A percentile compares a stretch with the other conserved stretches of the same genome.
These are phyloP conservation scores for Fusarium goolgardi DNA, from an alignment of 2,329 filamentous ascomycete species.

Conservation along the genomic window DNA sequence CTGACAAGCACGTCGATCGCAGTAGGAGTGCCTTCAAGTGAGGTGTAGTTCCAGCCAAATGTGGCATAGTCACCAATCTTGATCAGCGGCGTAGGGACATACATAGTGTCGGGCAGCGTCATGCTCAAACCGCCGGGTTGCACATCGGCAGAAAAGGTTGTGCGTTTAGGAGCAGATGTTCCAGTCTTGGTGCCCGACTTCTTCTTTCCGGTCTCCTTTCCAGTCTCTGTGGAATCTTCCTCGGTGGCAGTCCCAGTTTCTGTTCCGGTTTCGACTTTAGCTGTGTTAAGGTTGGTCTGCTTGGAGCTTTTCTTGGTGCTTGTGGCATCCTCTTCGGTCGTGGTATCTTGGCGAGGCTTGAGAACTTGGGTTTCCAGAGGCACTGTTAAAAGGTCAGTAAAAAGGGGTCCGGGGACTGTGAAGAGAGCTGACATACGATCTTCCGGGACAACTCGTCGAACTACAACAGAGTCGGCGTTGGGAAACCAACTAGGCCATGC, in stretches of 20 bases:
- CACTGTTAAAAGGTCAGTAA: slow-evolving; percentile 27
- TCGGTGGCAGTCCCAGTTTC: slow-evolving; percentile 30
- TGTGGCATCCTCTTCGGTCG: slow-evolving; percentile 29
- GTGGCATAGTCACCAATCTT: slow-evolving; percentile 71
- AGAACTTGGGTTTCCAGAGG: slow-evolving; percentile 33
- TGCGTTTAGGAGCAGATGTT: slow-evolving; percentile 49
- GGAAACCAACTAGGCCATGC: slow-evolving; percentile 69
- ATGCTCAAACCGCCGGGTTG: slow-evolving; percentile 65
- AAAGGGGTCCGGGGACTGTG: neutral
- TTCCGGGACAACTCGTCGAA: slow-evolving; percentile 20
- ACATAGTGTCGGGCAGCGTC: slow-evolving; percentile 61
- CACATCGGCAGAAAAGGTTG: slow-evolving; percentile 58
- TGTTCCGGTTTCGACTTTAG: slow-evolving; percentile 38
- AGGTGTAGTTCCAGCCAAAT: slow-evolving; percentile 75
- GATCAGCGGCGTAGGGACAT: slow-evolving; percentile 63
- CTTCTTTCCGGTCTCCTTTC: slow-evolving; percentile 40
- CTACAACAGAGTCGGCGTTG: slow-evolving; percentile 63
- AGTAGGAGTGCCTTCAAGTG: slow-evolving; percentile 66
- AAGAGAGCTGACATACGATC: slow-evolving; percentile 17
- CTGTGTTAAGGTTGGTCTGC: slow-evolving; percentile 58
- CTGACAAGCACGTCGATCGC: slow-evolving; percentile 70
- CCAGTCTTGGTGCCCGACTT: slow-evolving; percentile 43
- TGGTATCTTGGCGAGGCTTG: slow-evolving; percentile 24
- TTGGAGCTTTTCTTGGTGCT: slow-evolving; percentile 36
- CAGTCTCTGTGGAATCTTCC: slow-evolving; percentile 22